phyloP scores from a whole-genome alignment of 345 rosid species.

The Pistacia integerrima region DNA sequence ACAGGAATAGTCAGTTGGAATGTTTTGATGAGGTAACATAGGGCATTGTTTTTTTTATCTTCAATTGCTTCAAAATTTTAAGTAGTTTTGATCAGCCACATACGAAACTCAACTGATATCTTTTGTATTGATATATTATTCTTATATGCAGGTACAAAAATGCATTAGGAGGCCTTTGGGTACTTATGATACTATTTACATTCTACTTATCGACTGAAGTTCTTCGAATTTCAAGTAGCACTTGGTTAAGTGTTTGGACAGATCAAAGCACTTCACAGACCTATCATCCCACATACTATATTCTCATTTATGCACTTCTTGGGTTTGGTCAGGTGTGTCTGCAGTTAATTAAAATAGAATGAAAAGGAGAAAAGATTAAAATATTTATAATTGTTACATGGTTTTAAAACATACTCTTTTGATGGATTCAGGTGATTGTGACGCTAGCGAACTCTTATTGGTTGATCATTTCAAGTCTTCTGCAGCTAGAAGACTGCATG shows the following conservation, averaged over 20 bases:
- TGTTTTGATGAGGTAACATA: slow-evolving; percentile 72
- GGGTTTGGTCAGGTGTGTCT: slow-evolving; percentile 76
- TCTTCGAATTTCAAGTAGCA: slow-evolving; percentile 84
- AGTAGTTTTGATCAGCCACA: not conserved
- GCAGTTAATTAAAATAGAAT: not conserved
- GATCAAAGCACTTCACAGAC: slow-evolving; percentile 60
- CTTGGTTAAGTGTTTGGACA: slow-evolving; percentile 94
- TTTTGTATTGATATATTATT: not conserved
- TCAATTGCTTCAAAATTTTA: not conserved
- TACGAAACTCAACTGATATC: not conserved
- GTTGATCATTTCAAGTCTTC: slow-evolving; percentile 84
- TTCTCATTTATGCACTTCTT: slow-evolving; percentile 64
- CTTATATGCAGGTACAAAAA: slow-evolving; percentile 66
- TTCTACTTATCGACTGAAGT: slow-evolving; percentile 80
- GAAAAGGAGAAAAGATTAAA: not conserved
- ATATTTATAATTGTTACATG: not conserved
- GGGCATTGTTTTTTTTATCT: not conserved
- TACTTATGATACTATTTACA: slow-evolving; percentile 65
- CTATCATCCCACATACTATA: slow-evolving; percentile 63
- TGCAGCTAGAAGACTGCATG: slow-evolving; percentile 86
- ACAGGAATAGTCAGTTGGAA: slow-evolving; percentile 89
- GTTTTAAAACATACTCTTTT: slow-evolving; percentile 6
- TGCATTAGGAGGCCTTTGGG: slow-evolving; percentile 93
- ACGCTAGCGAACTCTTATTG: slow-evolving; percentile 80
- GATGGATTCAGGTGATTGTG: slow-evolving; percentile 61